Evolutionary conservation across 805 yeast genomes (phyloP).

Genomic region (Tetrapisispora taiwanensis): DNA sequence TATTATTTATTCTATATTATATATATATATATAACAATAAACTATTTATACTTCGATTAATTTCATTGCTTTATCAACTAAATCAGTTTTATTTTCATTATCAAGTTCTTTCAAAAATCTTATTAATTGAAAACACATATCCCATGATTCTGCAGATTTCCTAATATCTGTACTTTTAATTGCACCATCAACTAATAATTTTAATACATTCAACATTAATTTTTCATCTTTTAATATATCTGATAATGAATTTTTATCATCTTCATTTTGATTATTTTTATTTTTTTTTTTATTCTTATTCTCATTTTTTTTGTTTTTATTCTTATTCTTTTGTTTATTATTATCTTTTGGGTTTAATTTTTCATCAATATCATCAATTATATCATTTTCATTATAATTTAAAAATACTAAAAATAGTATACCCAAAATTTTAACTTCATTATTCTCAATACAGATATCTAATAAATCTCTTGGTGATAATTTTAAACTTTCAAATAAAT

Average conservation of each 20-base stretch:
- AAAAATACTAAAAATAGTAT: conserved; percentile 25
- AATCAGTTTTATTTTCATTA: conserved; percentile 17
- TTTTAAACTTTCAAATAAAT: conserved; percentile 17
- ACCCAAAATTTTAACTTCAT: conserved; percentile 26
- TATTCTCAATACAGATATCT: conserved; percentile 24
- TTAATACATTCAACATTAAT: conserved; percentile 22
- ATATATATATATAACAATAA: no score
- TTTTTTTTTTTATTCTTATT: not conserved
- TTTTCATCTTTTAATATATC: conserved; percentile 23
- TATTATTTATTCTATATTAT: no score
- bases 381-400: conserved; percentile 21
- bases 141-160: conserved; percentile 28
- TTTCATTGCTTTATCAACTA: conserved; percentile 19
- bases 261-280: not conserved
- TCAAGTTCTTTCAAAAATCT: conserved; percentile 25
- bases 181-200: conserved; percentile 24
- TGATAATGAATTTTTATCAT: conserved; percentile 7
- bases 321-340: not conserved
- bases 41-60: not conserved
- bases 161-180: conserved; percentile 14
- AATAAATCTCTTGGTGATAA: conserved; percentile 27
- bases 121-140: conserved; percentile 27
- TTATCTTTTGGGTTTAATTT: not conserved
- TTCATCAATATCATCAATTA: conserved; percentile 2
- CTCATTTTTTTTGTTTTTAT: not conserved